Conservation (phyloP, 2,329 filamentous ascomycete genomes). For the Helotiales sp. region DNA sequence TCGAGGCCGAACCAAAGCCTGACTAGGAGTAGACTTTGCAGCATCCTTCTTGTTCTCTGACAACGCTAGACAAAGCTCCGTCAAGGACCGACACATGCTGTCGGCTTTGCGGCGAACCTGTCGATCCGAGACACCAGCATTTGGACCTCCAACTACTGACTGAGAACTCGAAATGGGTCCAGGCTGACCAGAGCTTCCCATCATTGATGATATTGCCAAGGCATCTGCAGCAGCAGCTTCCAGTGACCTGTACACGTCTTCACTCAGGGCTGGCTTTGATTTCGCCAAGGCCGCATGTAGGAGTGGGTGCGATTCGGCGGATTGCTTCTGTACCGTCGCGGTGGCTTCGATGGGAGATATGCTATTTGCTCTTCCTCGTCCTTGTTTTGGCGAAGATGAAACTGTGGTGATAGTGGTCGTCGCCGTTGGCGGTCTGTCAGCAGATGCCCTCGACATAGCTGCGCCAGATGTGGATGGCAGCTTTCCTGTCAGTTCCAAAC, state of each 20-base stretch:
- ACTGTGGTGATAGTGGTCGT: constrained; percentile 89
- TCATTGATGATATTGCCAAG: constrained; percentile 73
- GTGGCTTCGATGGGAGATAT: constrained; percentile 46
- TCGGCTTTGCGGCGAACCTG: constrained; percentile 89
- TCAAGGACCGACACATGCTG: constrained; percentile 87
- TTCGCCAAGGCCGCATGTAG: constrained; percentile 80
- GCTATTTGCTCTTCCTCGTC: constrained; percentile 52
- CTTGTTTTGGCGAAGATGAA: constrained; percentile 83
- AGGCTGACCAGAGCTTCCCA: constrained; percentile 69
- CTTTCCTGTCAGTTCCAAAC: constrained; percentile 87
- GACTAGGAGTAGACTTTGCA: constrained; percentile 6
- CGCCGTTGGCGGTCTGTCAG: constrained; percentile 85
- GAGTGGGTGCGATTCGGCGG: constrained; percentile 69
- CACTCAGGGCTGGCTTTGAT: constrained; percentile 66
- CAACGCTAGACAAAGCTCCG: constrained; percentile 86
- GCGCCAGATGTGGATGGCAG: constrained; percentile 79
- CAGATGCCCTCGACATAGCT: constrained; percentile 60
- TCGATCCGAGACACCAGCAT: constrained; percentile 64
- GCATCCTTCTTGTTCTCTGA: constrained; percentile 54
- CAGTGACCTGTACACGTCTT: constrained; percentile 74
- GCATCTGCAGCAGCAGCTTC: constrained; percentile 84
- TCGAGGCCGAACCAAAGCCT: constrained; percentile 16
- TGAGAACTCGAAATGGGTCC: constrained; percentile 63
- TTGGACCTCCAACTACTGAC: constrained; percentile 41
- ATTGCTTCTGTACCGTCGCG: constrained; percentile 39